Base-by-base conservation (phyloP, 441 rosid genomes). In the Arabidopsis lyrata region DNA sequence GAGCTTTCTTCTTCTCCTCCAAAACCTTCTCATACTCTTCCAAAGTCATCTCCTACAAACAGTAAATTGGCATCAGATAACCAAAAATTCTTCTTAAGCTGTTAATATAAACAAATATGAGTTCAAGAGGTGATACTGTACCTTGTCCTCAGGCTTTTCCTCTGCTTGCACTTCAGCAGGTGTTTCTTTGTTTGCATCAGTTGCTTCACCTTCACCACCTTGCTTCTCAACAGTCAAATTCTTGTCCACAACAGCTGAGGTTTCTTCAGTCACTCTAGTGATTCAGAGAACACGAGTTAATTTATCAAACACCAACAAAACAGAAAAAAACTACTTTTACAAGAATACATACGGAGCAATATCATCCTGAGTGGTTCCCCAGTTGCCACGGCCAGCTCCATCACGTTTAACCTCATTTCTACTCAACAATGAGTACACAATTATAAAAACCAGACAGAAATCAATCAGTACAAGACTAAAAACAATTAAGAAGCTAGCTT, bases 1-100 rank as follows among this genome's bases (percentile, higher is more conserved):
- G 66, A 72, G 85, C 88, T 78, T 95, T 93, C 85, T 87, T 86
- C 81, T 87, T 88, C 80, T 91, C 99, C 65, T 91, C 98, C 52
- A 60, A 87, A 58, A 93, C 78, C 80, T 91, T 93, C 82, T 95
- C 90, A 77, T 95, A 93, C 84, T 95, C 97, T 77, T 91, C 97
- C 69, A 93, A 59, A 15, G 98, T 90, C 95, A 95, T 90, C 80
- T 84, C 88, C 99, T 95, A 50, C 39, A 29, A 14, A 66, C 34
- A 62, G 8, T 13, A 53, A 39, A 29, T 9, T 36, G 9, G 3
- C 12, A 63, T 53, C 13, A 64, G 35, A 63, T 39, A 24, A 36
- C 39, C 35, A 39, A 36, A 61, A 20, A 60, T 53, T n/a, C 1
- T 67, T 57, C 1, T 50, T 1, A 34, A 48, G 61, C n/a, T 15